phyloP scores from a whole-genome alignment of 2,329 filamentous ascomycete genomes.

The Madurella fahalii region DNA sequence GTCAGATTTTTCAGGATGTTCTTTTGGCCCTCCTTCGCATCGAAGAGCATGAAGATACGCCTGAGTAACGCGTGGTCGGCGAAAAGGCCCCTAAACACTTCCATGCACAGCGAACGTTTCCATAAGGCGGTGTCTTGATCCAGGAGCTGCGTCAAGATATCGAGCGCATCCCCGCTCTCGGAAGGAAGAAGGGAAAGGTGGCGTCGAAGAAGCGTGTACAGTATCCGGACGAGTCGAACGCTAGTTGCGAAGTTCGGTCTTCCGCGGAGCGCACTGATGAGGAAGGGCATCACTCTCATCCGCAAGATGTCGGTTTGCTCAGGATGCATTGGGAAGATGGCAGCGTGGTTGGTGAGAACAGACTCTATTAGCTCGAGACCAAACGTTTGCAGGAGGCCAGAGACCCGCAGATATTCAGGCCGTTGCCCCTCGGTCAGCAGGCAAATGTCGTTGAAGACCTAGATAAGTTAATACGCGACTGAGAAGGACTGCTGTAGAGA shows the following conservation, averaged over 20 bases:
- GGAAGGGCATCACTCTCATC: conserved; percentile 74
- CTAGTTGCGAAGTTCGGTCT: conserved; percentile 76
- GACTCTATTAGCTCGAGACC: conserved; percentile 90
- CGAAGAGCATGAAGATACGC: conserved; percentile 76
- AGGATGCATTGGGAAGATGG: conserved; percentile 70
- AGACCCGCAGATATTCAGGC: conserved; percentile 76
- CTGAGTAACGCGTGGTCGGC: conserved; percentile 73
- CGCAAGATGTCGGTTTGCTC: conserved; percentile 80
- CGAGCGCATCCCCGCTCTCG: conserved; percentile 80
- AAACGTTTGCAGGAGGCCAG: conserved; percentile 73
- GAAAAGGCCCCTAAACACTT: conserved; percentile 83
- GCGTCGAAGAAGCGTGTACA: conserved; percentile 75
- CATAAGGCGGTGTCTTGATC: conserved; percentile 81
- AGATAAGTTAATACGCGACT: background rate
- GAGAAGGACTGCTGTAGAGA: background rate
- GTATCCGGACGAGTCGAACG: conserved; percentile 74
- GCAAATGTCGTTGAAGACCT: conserved; percentile 87
- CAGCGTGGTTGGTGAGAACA: conserved; percentile 78
- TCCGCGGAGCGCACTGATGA: conserved; percentile 73
- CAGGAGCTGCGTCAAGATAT: conserved; percentile 76
- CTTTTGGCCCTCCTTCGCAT: conserved; percentile 67
- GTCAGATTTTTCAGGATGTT: conserved; percentile 77
- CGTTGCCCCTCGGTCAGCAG: conserved; percentile 80
- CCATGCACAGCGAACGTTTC: conserved; percentile 88
- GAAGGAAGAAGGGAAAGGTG: conserved; percentile 70